A percentile compares a stretch with the other conserved stretches of the same genome.
These are phyloP conservation scores for Punica granatum DNA, from an alignment of 345 rosid genomes.

Conservation along the genomic window DNA sequence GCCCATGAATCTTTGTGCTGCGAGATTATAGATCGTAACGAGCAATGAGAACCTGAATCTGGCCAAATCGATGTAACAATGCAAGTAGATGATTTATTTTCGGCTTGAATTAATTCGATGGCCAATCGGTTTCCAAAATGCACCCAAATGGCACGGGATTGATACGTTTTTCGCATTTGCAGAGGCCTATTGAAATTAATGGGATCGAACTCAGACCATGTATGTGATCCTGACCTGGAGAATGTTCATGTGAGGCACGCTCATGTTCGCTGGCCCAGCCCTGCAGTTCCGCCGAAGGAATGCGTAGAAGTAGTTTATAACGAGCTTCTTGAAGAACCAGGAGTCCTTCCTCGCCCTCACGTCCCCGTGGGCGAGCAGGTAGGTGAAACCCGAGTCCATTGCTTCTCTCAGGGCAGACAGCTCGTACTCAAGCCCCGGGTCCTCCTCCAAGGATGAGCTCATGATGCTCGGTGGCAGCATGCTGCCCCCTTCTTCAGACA, in stretches of 20 bases:
- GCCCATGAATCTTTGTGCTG: too few species aligned
- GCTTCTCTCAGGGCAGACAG: slow-evolving; percentile 79
- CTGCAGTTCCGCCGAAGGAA: slow-evolving; percentile 81
- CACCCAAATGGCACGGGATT: not conserved
- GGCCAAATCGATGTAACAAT: not conserved
- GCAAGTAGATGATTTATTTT: too few species aligned
- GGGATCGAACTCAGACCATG: slow-evolving; percentile 43
- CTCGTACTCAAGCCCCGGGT: slow-evolving; percentile 76
- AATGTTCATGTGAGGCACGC: slow-evolving; percentile 87
- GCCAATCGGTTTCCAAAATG: not conserved
- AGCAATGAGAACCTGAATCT: not conserved
- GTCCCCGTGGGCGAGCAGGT: slow-evolving; percentile 67
- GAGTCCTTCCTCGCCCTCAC: slow-evolving; percentile 87
- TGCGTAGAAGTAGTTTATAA: slow-evolving; percentile 82
- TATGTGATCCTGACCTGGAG: slow-evolving; percentile 84
- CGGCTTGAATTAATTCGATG: not conserved
- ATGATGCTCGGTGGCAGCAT: slow-evolving; percentile 45
- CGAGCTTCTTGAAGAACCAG: slow-evolving; percentile 73
- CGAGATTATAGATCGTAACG: too few species aligned
- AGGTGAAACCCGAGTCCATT: slow-evolving; percentile 74
- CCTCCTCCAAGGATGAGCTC: slow-evolving; percentile 34
- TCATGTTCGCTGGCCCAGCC: slow-evolving; percentile 69
- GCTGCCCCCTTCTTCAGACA: slow-evolving; percentile 18
- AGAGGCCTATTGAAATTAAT: not conserved
- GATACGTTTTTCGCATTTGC: too few species aligned